Percentiles rank a stretch among this genome's conserved stretches.
phyloP scores from a whole-genome alignment of 2,329 filamentous ascomycete genomes.

The Botryotinia convoluta region DNA sequence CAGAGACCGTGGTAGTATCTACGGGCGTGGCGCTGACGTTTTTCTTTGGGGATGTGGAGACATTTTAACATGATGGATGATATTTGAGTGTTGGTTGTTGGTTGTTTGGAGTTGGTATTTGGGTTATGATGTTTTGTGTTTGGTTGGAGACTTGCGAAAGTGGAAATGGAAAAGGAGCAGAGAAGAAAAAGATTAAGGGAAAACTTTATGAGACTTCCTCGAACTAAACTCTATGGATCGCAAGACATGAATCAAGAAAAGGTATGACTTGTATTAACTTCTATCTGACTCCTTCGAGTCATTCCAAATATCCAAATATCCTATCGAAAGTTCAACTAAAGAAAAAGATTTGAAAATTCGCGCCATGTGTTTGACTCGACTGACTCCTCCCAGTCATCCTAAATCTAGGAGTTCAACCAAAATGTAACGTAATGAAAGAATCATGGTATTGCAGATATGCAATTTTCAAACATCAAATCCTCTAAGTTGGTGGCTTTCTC shows the following conservation, averaged over 20 bases:
- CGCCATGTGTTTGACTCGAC: background rate
- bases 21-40: background rate
- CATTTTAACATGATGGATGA: background rate
- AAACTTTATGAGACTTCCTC: background rate
- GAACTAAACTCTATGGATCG: background rate
- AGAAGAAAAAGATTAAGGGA: background rate
- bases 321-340: background rate
- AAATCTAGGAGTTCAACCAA: background rate
- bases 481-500: background rate
- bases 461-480: background rate
- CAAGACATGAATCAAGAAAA: background rate
- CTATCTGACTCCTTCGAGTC: background rate
- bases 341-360: background rate
- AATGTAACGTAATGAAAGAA: background rate
- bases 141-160: background rate
- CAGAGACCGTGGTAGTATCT: background rate
- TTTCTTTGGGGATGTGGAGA: background rate
- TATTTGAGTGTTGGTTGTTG: background rate
- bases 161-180: too few relatives aligned
- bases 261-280: background rate
- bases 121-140: background rate
- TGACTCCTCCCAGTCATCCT: background rate
- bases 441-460: background rate
- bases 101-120: background rate
- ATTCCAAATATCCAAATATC: background rate